phyloP scores from a whole-genome alignment of 2,329 filamentous ascomycete genomes.

The Venturia asperata region DNA sequence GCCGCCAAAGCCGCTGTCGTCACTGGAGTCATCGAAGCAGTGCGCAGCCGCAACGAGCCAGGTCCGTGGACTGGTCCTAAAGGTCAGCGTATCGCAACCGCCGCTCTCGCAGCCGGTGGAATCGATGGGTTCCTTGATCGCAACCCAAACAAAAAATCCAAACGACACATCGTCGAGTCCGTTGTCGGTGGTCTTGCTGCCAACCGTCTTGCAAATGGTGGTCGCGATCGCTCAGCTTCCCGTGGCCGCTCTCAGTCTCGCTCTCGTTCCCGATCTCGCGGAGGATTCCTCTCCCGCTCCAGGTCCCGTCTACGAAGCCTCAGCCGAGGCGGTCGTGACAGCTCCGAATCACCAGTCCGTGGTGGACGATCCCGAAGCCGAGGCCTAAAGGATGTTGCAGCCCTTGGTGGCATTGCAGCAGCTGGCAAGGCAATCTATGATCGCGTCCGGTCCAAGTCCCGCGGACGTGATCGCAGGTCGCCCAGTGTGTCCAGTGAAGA shows the following conservation, averaged over 20 bases:
- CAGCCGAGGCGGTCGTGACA: constrained; percentile 30
- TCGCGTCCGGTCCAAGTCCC: constrained; percentile 48
- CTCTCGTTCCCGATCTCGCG: constrained; percentile 44
- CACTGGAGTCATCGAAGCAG: constrained; percentile 85
- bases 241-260: constrained; percentile 35
- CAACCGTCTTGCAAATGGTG: constrained; percentile 78
- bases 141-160: constrained; percentile 64
- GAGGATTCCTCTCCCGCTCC: constrained; percentile 59
- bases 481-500: constrained; percentile 41
- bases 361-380: constrained; percentile 24
- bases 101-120: constrained; percentile 75
- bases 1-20: constrained; percentile 86
- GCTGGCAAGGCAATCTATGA: constrained; percentile 48
- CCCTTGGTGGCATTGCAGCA: constrained; percentile 43
- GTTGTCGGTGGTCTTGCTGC: constrained; percentile 83
- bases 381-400: constrained; percentile 41
- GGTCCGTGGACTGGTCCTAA: constrained; percentile 88
- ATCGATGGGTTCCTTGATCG: constrained; percentile 68
- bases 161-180: constrained; percentile 75
- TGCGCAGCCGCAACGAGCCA: constrained; percentile 80
- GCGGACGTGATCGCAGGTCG: constrained; percentile 39
- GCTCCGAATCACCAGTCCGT: constrained; percentile 37
- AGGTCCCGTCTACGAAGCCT: constrained; percentile 39
- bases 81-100: constrained; percentile 83
- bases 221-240: constrained; percentile 60